A percentile compares a stretch with the other conserved stretches of the same genome.
phyloP scores from a whole-genome alignment of 768 basidiomycete genomes.

The Mycena olivaceomarginata region DNA sequence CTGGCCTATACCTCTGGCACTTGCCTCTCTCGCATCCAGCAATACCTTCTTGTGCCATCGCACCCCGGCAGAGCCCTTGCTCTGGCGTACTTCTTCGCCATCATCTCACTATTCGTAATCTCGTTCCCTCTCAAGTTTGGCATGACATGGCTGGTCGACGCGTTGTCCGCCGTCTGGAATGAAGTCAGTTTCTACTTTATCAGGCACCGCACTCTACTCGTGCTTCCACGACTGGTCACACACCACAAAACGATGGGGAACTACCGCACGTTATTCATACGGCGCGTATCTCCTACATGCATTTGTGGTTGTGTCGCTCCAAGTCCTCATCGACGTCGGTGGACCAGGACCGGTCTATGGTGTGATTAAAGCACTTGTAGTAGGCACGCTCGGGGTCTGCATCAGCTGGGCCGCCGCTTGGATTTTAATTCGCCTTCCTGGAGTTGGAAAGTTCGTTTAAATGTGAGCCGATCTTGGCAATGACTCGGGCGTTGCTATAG shows the following conservation, averaged over 20 bases:
- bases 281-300: slow-evolving; percentile 35
- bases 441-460: slow-evolving; percentile 34
- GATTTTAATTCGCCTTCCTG: slow-evolving; percentile 30
- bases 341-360: background rate
- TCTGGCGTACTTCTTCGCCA: slow-evolving; percentile 29
- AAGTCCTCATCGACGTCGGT: slow-evolving; percentile 28
- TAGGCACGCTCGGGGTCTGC: slow-evolving; percentile 20
- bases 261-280: slow-evolving; percentile 35
- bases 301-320: slow-evolving; percentile 32
- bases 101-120: slow-evolving; percentile 12
- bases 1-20: slow-evolving; percentile 38
- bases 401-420: slow-evolving; percentile 36
- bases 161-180: slow-evolving; percentile 38
- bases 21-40: slow-evolving; percentile 36
- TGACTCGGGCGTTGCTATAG: slow-evolving; percentile 35
- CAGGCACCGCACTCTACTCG: slow-evolving; percentile 34
- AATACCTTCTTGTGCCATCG: slow-evolving; percentile 27
- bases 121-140: slow-evolving; percentile 1
- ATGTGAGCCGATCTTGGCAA: slow-evolving; percentile 18
- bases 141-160: background rate
- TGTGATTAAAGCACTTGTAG: slow-evolving; percentile 26
- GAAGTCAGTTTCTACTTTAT: slow-evolving; percentile 42
- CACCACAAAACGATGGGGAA: slow-evolving; percentile 37
- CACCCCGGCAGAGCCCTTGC: slow-evolving; percentile 28
- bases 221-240: slow-evolving; percentile 31